A percentile compares a stretch with the other conserved stretches of the same genome.
phyloP scores from a whole-genome alignment of 2,329 filamentous ascomycete species.

The Alternaria sp. region DNA sequence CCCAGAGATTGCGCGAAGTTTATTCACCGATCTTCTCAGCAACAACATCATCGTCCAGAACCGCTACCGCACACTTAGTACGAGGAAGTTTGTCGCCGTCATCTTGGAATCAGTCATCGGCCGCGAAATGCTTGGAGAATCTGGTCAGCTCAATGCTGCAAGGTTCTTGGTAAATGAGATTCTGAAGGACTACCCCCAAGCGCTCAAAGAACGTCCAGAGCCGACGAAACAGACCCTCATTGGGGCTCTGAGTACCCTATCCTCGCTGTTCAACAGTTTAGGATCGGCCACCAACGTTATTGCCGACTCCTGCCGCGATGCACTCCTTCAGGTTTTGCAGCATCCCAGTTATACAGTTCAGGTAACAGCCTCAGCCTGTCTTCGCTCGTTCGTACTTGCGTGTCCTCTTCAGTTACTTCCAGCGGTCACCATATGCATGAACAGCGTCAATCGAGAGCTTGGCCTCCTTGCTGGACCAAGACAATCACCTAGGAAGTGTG shows the following conservation, averaged over 20 bases:
- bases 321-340: conserved; percentile 86
- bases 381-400: conserved; percentile 86
- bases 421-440: conserved; percentile 95
- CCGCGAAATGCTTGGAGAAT: conserved; percentile 83
- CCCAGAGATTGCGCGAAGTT: conserved; percentile 78
- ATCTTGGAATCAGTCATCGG: conserved; percentile 87
- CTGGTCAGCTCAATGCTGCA: conserved; percentile 84
- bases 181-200: conserved; percentile 93
- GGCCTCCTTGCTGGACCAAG: conserved; percentile 77
- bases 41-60: conserved; percentile 80
- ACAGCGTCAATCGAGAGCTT: conserved; percentile 88
- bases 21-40: conserved; percentile 82
- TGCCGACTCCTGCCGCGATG: conserved; percentile 85
- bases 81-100: conserved; percentile 83
- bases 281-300: conserved; percentile 83
- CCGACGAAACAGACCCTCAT: conserved; percentile 88
- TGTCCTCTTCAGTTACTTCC: conserved; percentile 92
- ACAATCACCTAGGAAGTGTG: conserved; percentile 82
- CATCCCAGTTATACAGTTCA: conserved; percentile 98
- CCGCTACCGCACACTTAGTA: conserved; percentile 85
- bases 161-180: conserved; percentile 85
- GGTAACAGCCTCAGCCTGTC: conserved; percentile 83
- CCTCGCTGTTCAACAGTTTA: conserved; percentile 79
- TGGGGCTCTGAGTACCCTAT: conserved; percentile 78
- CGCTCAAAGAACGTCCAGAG: conserved; percentile 84